A percentile compares a stretch with the other conserved stretches of the same genome.
These are phyloP conservation scores for Aegilops speltoides DNA, from an alignment of 176 grass and related monocot genomes.

Conservation along the genomic window DNA sequence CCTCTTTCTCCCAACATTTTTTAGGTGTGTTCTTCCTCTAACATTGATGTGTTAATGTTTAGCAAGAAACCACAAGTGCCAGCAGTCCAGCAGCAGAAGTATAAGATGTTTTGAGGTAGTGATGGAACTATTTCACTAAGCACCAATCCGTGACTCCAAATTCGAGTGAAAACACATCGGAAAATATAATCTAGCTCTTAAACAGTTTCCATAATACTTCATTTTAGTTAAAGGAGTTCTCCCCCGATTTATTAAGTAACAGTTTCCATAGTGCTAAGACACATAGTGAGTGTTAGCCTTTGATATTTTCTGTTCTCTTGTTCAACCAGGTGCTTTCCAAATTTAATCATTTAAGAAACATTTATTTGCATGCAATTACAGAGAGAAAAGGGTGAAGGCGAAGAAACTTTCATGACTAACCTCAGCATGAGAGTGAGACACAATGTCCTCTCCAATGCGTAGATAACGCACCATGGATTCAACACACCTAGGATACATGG, in stretches of 20 bases:
- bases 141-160: background rate
- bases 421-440: background rate
- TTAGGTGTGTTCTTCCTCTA: background rate
- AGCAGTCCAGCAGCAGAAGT: background rate
- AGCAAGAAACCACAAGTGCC: background rate
- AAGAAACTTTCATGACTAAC: background rate
- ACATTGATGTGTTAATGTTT: conserved; percentile 1
- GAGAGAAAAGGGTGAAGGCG: background rate
- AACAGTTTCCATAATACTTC: background rate
- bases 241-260: background rate
- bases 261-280: background rate
- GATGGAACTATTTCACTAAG: background rate
- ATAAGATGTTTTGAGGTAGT: background rate
- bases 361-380: background rate
- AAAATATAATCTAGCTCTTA: background rate
- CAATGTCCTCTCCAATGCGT: background rate
- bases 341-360: background rate
- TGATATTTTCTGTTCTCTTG: background rate
- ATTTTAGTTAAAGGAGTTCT: background rate
- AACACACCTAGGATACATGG: conserved; percentile 9
- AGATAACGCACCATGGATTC: background rate
- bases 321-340: background rate
- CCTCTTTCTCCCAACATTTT: background rate
- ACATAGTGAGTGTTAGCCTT: background rate
- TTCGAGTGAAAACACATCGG: background rate